A percentile compares a stretch with the other conserved stretches of the same genome.
Evolutionary conservation across 495 filamentous ascomycete species (phyloP).

Genomic region (Penicillium longicatenatum): DNA sequence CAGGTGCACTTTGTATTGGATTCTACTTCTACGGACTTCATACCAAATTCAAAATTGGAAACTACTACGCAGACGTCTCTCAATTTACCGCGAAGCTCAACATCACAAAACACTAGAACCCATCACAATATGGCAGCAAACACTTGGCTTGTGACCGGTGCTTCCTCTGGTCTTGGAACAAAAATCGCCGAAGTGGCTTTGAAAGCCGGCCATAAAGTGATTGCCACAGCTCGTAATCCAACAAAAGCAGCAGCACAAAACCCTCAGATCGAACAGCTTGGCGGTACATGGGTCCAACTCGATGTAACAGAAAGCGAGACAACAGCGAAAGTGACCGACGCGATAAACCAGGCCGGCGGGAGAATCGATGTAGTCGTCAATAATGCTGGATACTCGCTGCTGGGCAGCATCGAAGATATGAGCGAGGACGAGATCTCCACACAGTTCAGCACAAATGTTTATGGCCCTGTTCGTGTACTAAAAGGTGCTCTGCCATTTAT

Average conservation of each 20-base stretch:
- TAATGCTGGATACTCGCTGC: constrained; percentile 35
- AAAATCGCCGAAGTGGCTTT: constrained; percentile 50
- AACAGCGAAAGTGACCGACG: constrained; percentile 16
- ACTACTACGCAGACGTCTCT: too few species aligned
- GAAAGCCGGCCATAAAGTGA: constrained; percentile 51
- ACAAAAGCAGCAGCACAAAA: constrained; percentile 32
- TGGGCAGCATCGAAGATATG: constrained; percentile 24
- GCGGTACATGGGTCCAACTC: constrained; percentile 36
- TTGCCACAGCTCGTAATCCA: constrained; percentile 55
- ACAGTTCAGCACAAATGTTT: constrained; percentile 46
- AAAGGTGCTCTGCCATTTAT: constrained; percentile 51
- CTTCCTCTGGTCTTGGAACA: constrained; percentile 55
- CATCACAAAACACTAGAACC: too few species aligned
- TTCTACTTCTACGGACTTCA: too few species aligned
- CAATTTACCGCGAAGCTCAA: too few species aligned
- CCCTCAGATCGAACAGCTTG: constrained; percentile 24
- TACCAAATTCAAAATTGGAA: too few species aligned
- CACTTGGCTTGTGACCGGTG: constrained; percentile 58
- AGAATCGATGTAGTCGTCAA: constrained; percentile 33
- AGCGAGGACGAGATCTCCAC: constrained; percentile 25
- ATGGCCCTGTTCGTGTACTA: constrained; percentile 49
- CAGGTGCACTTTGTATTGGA: too few species aligned
- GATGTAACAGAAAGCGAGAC: constrained; percentile 44
- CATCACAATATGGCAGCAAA: not conserved
- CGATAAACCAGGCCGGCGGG: constrained; percentile 16